A percentile compares a stretch with the other conserved stretches of the same genome.
These are phyloP conservation scores for Aspergillus luchuensis DNA, from an alignment of 2,329 filamentous ascomycete genomes.

Conservation along the genomic window DNA sequence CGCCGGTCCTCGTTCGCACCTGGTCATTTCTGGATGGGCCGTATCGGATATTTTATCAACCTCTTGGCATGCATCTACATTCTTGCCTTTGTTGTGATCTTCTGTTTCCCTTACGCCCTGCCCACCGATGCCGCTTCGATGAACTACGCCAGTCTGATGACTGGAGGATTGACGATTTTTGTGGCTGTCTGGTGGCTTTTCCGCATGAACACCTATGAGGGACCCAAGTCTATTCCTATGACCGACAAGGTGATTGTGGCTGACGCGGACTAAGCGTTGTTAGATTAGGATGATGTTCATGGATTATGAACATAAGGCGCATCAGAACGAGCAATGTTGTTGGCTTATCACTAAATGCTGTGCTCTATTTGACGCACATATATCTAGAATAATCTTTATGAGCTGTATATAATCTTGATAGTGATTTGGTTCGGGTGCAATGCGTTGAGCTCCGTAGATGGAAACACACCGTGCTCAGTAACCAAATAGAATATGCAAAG, in stretches of 20 bases:
- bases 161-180: conserved; percentile 55
- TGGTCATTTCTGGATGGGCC: conserved; percentile 58
- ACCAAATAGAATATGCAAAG: too few species aligned
- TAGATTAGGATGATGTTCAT: not conserved
- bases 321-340: not conserved
- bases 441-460: too few species aligned
- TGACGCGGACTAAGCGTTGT: conserved; percentile 31
- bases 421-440: not conserved
- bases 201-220: conserved; percentile 36
- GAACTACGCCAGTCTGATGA: conserved; percentile 59
- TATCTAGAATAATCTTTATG: not conserved
- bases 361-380: not conserved
- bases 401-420: not conserved
- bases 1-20: conserved; percentile 54
- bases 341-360: too few species aligned
- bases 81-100: conserved; percentile 59
- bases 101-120: conserved; percentile 58
- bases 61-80: conserved; percentile 55
- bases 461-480: too few species aligned
- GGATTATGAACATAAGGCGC: not conserved
- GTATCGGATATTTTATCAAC: conserved; percentile 55
- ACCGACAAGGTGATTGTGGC: conserved; percentile 36
- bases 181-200: conserved; percentile 51
- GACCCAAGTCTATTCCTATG: conserved; percentile 40
- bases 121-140: conserved; percentile 51